Evolutionary conservation across 208 protist species (phyloP).

Genomic region (Leishmania martiniquensis): DNA sequence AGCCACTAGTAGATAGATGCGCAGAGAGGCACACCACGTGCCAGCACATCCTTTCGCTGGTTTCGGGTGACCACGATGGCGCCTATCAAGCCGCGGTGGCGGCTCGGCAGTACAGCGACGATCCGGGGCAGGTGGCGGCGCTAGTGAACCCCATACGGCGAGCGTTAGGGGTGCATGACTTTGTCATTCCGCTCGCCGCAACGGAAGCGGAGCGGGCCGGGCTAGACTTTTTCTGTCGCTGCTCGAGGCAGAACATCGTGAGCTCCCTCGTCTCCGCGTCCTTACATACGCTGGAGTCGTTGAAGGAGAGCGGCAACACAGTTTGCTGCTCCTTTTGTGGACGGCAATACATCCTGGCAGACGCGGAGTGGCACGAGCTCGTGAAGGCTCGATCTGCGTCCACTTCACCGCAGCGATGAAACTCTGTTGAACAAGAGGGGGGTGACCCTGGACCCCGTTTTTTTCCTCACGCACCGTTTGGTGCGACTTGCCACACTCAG

Average conservation of each 20-base stretch:
- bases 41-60: constrained; percentile 62
- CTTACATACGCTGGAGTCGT: constrained; percentile 11
- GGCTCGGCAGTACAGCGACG: constrained; percentile 60
- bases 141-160: constrained; percentile 56
- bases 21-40: constrained; percentile 43
- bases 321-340: constrained; percentile 53
- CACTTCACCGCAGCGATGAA: background rate
- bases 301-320: constrained; percentile 11
- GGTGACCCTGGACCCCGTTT: background rate
- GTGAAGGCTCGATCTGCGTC: constrained; percentile 15
- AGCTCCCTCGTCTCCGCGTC: constrained; percentile 28
- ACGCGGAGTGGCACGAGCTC: constrained; percentile 45
- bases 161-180: constrained; percentile 34
- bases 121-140: constrained; percentile 41
- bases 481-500: background rate
- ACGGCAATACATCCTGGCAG: constrained; percentile 31
- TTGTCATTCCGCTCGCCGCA: constrained; percentile 34
- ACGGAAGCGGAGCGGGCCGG: constrained; percentile 46
- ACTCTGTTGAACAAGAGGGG: background rate
- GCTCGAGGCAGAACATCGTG: constrained; percentile 56
- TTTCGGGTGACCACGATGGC: constrained; percentile 77
- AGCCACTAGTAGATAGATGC: constrained; percentile 17
- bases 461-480: background rate
- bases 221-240: constrained; percentile 87
- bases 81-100: constrained; percentile 46